These are phyloP conservation scores for Polytrichum formosum DNA, from an alignment of 225 moss, liverwort and hornwort genomes.

Conservation along the genomic window DNA sequence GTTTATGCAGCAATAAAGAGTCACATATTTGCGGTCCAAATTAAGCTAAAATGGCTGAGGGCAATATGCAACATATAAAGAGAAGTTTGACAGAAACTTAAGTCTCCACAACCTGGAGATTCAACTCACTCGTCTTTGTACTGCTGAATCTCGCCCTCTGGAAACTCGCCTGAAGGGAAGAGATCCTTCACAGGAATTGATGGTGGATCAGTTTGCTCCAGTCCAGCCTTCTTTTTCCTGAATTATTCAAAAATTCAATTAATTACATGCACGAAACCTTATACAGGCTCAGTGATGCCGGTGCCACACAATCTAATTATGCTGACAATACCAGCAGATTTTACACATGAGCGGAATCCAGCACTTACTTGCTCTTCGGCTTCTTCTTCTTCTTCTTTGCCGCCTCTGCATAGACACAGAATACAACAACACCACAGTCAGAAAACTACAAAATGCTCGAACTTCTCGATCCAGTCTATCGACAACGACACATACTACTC, in stretches of 20 bases:
- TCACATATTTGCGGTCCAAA: too few relatives aligned
- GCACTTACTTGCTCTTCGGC: slow-evolving; percentile 80
- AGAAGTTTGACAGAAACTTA: too few relatives aligned
- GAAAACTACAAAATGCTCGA: slow-evolving; percentile 4
- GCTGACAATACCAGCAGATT: background rate
- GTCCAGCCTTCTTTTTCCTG: slow-evolving; percentile 71
- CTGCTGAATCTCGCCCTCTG: slow-evolving; percentile 80
- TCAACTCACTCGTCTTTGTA: slow-evolving; percentile 80
- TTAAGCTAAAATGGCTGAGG: too few relatives aligned
- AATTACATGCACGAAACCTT: too few relatives aligned
- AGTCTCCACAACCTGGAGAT: too few relatives aligned
- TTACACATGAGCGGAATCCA: background rate
- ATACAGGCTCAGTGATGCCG: background rate
- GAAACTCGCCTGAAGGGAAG: slow-evolving; percentile 81
- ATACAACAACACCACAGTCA: slow-evolving; percentile 6
- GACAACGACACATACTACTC: background rate
- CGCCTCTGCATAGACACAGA: slow-evolving; percentile 28
- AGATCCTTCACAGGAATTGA: slow-evolving; percentile 77
- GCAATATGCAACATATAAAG: too few relatives aligned
- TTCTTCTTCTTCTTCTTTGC: slow-evolving; percentile 87
- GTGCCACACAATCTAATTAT: background rate
- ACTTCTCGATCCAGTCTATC: background rate
- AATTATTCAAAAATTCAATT: background rate
- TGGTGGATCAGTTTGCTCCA: slow-evolving; percentile 80
- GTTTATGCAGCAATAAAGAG: too few relatives aligned